Evolutionary conservation across 257 asterid species (phyloP).

Genomic region (Sherardia arvensis): DNA sequence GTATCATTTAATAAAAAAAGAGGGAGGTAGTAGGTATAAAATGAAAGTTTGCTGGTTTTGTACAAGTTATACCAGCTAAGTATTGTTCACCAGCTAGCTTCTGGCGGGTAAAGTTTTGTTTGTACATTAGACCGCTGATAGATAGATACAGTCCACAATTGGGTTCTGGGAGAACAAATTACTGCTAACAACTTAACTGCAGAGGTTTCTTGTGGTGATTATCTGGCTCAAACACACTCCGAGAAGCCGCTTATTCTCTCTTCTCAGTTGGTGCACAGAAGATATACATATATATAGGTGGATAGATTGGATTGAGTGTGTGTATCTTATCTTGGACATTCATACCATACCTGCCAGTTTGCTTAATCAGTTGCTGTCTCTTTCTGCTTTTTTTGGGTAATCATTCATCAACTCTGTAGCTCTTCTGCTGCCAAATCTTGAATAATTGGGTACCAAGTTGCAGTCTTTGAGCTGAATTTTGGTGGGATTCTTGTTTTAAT

Average conservation of each 20-base stretch:
- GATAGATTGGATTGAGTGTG: neutral
- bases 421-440: neutral
- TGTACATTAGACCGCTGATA: neutral
- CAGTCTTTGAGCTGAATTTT: conserved; percentile 1
- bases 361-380: neutral
- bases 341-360: neutral
- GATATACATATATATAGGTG: neutral
- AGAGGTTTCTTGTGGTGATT: neutral
- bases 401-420: neutral
- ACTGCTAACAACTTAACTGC: neutral
- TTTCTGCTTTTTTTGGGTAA: conserved; percentile 1
- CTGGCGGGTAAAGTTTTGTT: neutral
- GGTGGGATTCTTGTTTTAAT: neutral
- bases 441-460: neutral
- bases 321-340: neutral
- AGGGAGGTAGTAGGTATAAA: no score
- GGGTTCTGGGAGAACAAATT: neutral
- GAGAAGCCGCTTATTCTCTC: conserved; percentile 1
- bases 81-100: neutral
- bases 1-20: no score
- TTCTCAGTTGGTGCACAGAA: neutral
- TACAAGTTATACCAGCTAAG: neutral
- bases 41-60: neutral
- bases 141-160: neutral
- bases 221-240: conserved; percentile 1